Evolutionary conservation across 2,329 filamentous ascomycete genomes (phyloP).

Genomic region (Neonectria hederae): DNA sequence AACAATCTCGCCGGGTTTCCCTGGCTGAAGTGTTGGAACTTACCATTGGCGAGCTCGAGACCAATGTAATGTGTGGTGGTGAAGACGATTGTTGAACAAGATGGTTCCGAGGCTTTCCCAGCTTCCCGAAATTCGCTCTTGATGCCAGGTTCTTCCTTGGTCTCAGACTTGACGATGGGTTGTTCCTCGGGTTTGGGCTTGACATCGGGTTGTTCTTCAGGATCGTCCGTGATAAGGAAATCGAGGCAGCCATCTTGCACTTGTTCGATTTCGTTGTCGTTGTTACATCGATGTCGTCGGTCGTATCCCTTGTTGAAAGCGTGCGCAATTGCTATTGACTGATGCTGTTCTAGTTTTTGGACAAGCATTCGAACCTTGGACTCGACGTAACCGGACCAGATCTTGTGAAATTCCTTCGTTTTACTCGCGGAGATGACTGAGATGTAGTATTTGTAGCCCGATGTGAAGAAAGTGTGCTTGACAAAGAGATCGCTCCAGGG

Average conservation of each 20-base stretch:
- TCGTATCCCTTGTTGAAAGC: slow-evolving; percentile 95
- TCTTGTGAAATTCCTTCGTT: slow-evolving; percentile 83
- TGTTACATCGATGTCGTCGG: slow-evolving; percentile 76
- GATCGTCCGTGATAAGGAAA: slow-evolving; percentile 52
- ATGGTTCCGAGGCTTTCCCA: slow-evolving; percentile 17
- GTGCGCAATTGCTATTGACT: slow-evolving; percentile 83
- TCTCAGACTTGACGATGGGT: slow-evolving; percentile 52
- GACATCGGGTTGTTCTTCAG: slow-evolving; percentile 49
- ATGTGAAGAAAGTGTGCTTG: slow-evolving; percentile 92
- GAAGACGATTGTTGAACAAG: slow-evolving; percentile 64
- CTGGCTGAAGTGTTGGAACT: slow-evolving; percentile 43
- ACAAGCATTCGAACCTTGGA: slow-evolving; percentile 92
- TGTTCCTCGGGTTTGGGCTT: slow-evolving; percentile 26
- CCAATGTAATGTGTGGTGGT: slow-evolving; percentile 97
- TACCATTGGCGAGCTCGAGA: slow-evolving; percentile 80
- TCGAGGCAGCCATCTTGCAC: slow-evolving; percentile 64
- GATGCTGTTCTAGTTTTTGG: slow-evolving; percentile 81
- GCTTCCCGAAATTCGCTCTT: slow-evolving; percentile 43
- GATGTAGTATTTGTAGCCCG: slow-evolving; percentile 95
- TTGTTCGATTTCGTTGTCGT: slow-evolving; percentile 60
- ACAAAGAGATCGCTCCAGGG: slow-evolving; percentile 89
- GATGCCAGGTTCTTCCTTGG: slow-evolving; percentile 23
- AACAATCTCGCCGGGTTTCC: background rate
- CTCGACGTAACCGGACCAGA: slow-evolving; percentile 92
- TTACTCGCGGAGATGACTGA: slow-evolving; percentile 85